Evolutionary conservation across 306 rosid genomes (phyloP), one percentile per base, ranked within the genome.

Genomic region (Citrullus amarus): DNA sequence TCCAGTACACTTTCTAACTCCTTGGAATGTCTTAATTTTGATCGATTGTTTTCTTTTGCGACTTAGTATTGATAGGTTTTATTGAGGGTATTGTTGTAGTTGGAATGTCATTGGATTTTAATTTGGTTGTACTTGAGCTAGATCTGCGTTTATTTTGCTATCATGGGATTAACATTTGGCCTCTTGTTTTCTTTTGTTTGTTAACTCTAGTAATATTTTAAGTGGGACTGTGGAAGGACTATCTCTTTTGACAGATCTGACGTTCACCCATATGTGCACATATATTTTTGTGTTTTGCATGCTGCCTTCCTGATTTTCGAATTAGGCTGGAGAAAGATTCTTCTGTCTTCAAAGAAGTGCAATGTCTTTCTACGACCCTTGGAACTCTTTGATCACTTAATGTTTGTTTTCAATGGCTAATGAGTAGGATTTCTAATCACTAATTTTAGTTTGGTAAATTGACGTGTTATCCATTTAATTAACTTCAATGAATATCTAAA

Each of bases 1-100:
- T 94, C 76, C 88, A 92, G 98, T 91, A 86, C 38, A 36, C 79
- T 74, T 9, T 62, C 46, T 51, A 36, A 32, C 51, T 46, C 62
- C 53, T 59, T 55, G 28, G 32, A 25, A 28, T 67, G 54, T 48
- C 53, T 55, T n/a, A 11, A 32, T 76, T 76, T 76, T 56, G 6
- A 69, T 55, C 11, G 9, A 34, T 75, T 6, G 55, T 34, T 13
- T 34, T 55, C 36, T 34, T 17, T 36, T 75, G 1, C n/a, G 54
- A 43, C 34, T 41, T 30, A 20, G 17, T 68, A 4, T 41, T 34
- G 18, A 1, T 68, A 20, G 38, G 11, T 70, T 70, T 22, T 41
- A 11, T 67, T 69, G 34, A 20, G 5, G 4, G 36, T 12, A 10
- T 41, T 0, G 18, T 9, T 32, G 43, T 25, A 14, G 14, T 71